Evolutionary conservation across 2,329 filamentous ascomycete genomes (phyloP), one percentile per base, ranked within the genome.

Genomic region (Diaporthe nobilis): DNA sequence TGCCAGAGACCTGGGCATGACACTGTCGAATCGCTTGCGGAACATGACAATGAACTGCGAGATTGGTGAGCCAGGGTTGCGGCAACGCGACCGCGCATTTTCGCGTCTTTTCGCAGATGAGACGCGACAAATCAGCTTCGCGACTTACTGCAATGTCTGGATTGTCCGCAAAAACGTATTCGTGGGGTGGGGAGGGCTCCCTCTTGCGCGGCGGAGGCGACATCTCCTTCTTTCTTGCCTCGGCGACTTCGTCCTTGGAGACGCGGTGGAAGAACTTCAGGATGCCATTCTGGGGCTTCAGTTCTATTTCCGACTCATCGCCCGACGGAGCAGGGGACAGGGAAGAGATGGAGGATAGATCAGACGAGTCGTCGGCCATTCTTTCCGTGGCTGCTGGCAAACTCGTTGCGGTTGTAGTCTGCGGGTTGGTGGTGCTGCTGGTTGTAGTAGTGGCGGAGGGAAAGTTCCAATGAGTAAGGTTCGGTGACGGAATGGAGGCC

Each of bases 41-140:
- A 98, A 99, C 95, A 98, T 98, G 79, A 98, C 95, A 85, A 99
- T 94, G 86, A 99, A 98, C 95, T 98, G 81, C 77, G 75, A 77
- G 77, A 80, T 77, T 79, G 76, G 81, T 85, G 82, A 85, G 84
- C 80, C 75, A 82, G 79, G 82, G 81, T 77, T 73, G 75, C 81
- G 80, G 58, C 34, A 80, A 79, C 82, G 79, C 79, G 78, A 47
- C 88, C 89, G 89, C 88, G 88, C 88, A 83, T 81, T 82, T 81
- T 87, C 89, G 88, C 89, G 90, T 91, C 84, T 81, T 81, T 77
- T 77, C 75, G 71, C 79, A 78, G 77, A 80, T 81, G 81, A 75
- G 80, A 86, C 85, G 86, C 85, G 85, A 84, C 80, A 78, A 78
- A 82, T 81, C 81, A 12, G 82, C 82, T 76, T 67, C 71, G 79